These are phyloP conservation scores for Abrus pulchellus DNA, from an alignment of 306 rosid species.

Conservation along the genomic window DNA sequence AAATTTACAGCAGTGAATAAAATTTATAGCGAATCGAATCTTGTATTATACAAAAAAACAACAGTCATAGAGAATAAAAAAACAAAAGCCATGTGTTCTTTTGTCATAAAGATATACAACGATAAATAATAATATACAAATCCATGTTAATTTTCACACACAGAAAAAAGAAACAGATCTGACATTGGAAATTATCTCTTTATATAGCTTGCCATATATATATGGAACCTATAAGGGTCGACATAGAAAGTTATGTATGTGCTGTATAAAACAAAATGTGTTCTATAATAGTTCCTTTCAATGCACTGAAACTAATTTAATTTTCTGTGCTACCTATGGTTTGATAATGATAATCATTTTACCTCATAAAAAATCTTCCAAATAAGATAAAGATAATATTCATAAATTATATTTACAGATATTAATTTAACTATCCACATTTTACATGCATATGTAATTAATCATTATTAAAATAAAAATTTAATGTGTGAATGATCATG, in stretches of 20 bases:
- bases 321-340: too few relatives aligned
- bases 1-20: neutral
- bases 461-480: too few relatives aligned
- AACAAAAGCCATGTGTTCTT: neutral
- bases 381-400: too few relatives aligned
- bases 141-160: neutral
- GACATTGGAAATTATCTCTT: constrained; percentile 20
- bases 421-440: too few relatives aligned
- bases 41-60: neutral
- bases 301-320: neutral
- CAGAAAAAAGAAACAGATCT: neutral
- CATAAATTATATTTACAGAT: too few relatives aligned
- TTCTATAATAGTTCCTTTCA: neutral
- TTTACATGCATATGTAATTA: too few relatives aligned
- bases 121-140: neutral
- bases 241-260: constrained; percentile 29
- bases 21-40: neutral
- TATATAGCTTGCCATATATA: constrained; percentile 28
- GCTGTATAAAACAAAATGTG: constrained; percentile 9
- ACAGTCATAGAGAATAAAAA: neutral
- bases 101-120: neutral
- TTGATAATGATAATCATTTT: too few relatives aligned
- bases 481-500: too few relatives aligned
- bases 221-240: neutral
- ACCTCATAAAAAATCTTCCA: too few relatives aligned